phyloP scores from a whole-genome alignment of 1,139 yeast genomes.

The Petasospora fabianii region DNA sequence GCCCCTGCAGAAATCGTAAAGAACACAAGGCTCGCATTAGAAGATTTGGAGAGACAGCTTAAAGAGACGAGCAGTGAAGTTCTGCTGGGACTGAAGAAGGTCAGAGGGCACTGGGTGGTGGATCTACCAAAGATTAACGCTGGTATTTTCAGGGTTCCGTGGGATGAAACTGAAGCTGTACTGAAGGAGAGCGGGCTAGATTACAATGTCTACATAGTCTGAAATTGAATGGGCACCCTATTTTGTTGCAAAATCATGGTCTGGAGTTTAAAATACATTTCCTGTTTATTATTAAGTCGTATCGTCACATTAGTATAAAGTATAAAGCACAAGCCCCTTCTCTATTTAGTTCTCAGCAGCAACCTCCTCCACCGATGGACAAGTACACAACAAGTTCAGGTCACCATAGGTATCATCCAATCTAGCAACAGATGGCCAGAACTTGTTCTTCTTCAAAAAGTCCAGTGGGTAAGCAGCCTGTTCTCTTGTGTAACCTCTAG shows the following conservation, averaged over 20 bases:
- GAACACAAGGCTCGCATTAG: constrained; percentile 46
- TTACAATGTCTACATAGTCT: constrained; percentile 42
- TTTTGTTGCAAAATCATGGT: too few relatives aligned
- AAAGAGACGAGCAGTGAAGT: constrained; percentile 11
- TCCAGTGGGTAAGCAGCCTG: constrained; percentile 91
- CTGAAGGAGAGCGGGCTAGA: constrained; percentile 33
- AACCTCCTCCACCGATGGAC: constrained; percentile 66
- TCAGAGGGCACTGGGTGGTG: constrained; percentile 9
- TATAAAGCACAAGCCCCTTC: too few relatives aligned
- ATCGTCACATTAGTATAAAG: background rate
- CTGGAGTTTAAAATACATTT: too few relatives aligned
- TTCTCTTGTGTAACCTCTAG: constrained; percentile 87
- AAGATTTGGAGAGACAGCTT: constrained; percentile 42
- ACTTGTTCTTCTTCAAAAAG: constrained; percentile 66
- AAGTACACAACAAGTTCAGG: constrained; percentile 86
- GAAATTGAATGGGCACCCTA: too few relatives aligned
- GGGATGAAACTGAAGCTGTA: constrained; percentile 61
- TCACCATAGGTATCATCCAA: constrained; percentile 95
- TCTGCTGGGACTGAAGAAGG: background rate
- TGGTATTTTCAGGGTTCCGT: constrained; percentile 76
- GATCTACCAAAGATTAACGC: constrained; percentile 75
- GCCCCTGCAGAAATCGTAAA: constrained; percentile 42
- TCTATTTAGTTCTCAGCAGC: constrained; percentile 16
- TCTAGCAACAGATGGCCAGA: constrained; percentile 95
- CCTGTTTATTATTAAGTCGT: too few relatives aligned